Evolutionary conservation across 495 filamentous ascomycete genomes (phyloP).

Genomic region (Xanthoparmelia taractica): DNA sequence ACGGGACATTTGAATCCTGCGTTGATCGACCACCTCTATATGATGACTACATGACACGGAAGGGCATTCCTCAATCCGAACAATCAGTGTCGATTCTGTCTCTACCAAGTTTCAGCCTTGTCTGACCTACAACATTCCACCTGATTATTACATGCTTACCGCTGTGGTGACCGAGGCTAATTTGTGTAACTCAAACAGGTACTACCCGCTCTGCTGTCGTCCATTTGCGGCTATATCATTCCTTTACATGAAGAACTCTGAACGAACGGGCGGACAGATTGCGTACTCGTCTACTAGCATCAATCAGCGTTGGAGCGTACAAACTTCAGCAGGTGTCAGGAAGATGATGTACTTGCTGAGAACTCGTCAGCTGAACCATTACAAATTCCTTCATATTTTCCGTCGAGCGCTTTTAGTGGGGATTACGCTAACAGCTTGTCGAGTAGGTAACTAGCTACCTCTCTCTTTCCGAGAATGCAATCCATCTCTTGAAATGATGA

Average conservation of each 20-base stretch:
- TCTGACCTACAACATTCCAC: conserved; percentile 55
- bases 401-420: neutral
- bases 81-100: conserved; percentile 78
- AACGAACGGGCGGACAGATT: conserved; percentile 99
- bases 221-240: conserved; percentile 6
- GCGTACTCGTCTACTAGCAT: conserved; percentile 56
- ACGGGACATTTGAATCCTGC: conserved; percentile 31
- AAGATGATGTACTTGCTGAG: conserved; percentile 84
- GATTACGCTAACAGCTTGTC: conserved; percentile 18
- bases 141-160: conserved; percentile 16
- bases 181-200: conserved; percentile 47
- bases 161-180: conserved; percentile 43
- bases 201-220: conserved; percentile 24
- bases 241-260: conserved; percentile 74
- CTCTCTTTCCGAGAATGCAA: conserved; percentile 19
- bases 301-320: conserved; percentile 71
- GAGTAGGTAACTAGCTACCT: conserved; percentile 20
- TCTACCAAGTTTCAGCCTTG: conserved; percentile 94
- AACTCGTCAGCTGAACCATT: conserved; percentile 87
- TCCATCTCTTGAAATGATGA: conserved; percentile 59
- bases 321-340: conserved; percentile 69
- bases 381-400: conserved; percentile 19
- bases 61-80: conserved; percentile 99
- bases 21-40: conserved; percentile 23
- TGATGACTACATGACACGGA: conserved; percentile 86